These are phyloP conservation scores for Garcileccinum viscosum DNA, from an alignment of 1,284 basidiomycete genomes.

Conservation along the genomic window DNA sequence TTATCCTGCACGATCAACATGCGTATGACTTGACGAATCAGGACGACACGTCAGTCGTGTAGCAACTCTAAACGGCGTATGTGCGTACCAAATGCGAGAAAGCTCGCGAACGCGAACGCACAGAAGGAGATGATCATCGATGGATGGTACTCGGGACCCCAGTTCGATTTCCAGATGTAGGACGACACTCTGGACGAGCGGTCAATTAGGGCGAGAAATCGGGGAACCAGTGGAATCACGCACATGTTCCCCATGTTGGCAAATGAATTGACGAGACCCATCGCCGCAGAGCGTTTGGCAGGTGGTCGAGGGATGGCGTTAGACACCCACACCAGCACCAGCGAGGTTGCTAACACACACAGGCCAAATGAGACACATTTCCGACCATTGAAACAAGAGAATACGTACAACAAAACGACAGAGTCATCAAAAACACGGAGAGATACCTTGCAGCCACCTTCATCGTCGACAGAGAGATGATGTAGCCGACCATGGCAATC, in stretches of 20 bases:
- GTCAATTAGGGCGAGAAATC: too few relatives aligned
- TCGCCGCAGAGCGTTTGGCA: constrained; percentile 56
- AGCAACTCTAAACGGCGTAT: too few relatives aligned
- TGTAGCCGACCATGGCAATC: constrained; percentile 65
- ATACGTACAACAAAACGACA: constrained; percentile 54
- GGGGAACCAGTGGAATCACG: too few relatives aligned
- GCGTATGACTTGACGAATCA: constrained; percentile 48
- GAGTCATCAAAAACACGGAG: constrained; percentile 69
- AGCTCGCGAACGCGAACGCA: constrained; percentile 42
- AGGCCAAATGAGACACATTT: neutral
- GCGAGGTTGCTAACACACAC: neutral
- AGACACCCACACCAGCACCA: constrained; percentile 59
- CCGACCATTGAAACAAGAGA: too few relatives aligned
- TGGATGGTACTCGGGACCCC: constrained; percentile 56
- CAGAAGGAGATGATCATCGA: constrained; percentile 55
- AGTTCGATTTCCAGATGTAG: constrained; percentile 41
- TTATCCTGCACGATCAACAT: neutral
- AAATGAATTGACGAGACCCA: constrained; percentile 41
- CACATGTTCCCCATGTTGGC: constrained; percentile 38
- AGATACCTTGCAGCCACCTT: constrained; percentile 63
- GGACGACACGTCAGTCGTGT: neutral
- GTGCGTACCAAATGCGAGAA: neutral
- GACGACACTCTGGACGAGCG: too few relatives aligned
- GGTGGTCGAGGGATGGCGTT: constrained; percentile 69
- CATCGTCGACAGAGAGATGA: constrained; percentile 65